Base-by-base conservation (phyloP, 2,329 filamentous ascomycete species). In the Trichophyton mentagrophytes region DNA sequence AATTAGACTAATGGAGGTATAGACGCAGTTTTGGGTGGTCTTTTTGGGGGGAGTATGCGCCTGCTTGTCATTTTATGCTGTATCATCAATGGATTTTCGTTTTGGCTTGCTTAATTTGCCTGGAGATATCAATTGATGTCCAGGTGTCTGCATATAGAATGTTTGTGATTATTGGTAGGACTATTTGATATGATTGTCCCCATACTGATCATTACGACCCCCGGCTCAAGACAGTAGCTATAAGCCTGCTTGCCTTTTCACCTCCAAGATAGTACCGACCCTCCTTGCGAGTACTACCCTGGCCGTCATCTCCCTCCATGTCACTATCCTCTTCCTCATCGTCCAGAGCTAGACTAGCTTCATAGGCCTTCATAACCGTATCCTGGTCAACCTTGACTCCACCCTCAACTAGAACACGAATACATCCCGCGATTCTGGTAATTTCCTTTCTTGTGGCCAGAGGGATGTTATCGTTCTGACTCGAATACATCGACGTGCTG, bases 331-430 rank as follows among this genome's bases (percentile, higher is more conserved):
- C 73, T 30, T 72, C 65, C 61, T 76, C 74, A 60, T 77, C 63
- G 60, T 77, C 76, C 51, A 92, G 78, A 68, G 95, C 88, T 1
- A 95, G 78, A 33, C 88, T 88, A 64, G 87, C 88, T 59, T 87
- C 84, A 70, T 97, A 99, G 0, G 88, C 90, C 68, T 80, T 84
- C 67, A 85, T 86, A 22, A 97, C 87, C 71, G 85, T 91, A 49
- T 93, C 89, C 75, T 97, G 92, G 67, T 97, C 93, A 30, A 99
- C 90, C 62, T 85, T 84, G 49, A 93, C 77, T 0, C 89, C 89
- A 51, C 87, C 84, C 71, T 95, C 87, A 1, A 95, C 88, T 62
- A 99, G 76, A 1, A 90, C 87, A 61, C 85, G 82, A 61, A 99
- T 87, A 61, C 93, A 88, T 22, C 89, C 88, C 40, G 87, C 81